A percentile compares a stretch with the other conserved stretches of the same genome.
These are phyloP conservation scores for Penicillium subrubescens DNA, from an alignment of 495 filamentous ascomycete species.

Conservation along the genomic window DNA sequence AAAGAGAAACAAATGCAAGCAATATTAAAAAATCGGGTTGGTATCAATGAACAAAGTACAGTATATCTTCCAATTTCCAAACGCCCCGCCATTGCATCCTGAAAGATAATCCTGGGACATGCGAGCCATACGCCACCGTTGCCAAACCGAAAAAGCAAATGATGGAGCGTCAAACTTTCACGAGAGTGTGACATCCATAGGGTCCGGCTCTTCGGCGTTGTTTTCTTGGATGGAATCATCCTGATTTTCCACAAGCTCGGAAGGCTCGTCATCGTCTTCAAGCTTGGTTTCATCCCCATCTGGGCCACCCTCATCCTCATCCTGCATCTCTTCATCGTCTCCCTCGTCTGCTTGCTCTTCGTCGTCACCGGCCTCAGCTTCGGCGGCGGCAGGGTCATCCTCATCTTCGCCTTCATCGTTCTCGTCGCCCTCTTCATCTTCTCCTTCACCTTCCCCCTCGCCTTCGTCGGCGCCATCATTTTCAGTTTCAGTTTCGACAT, in stretches of 20 bases:
- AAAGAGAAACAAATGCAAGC: not conserved
- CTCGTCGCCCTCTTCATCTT: constrained; percentile 30
- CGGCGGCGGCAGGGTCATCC: constrained; percentile 12
- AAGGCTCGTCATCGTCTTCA: constrained; percentile 17
- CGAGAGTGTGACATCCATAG: constrained; percentile 23
- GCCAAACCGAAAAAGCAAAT: not conserved
- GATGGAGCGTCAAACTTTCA: not conserved
- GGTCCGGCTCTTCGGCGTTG: constrained; percentile 16
- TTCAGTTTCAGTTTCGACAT: constrained; percentile 28
- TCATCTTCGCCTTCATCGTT: constrained; percentile 19
- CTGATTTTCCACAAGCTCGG: constrained; percentile 19
- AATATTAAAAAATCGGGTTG: not conserved
- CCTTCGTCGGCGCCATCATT: constrained; percentile 34
- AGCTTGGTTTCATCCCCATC: constrained; percentile 14
- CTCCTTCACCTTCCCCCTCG: constrained; percentile 55
- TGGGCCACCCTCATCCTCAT: constrained; percentile 23
- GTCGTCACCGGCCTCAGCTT: constrained; percentile 20
- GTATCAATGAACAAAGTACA: constrained; percentile 4
- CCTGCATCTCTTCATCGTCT: constrained; percentile 28
- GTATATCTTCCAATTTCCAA: not conserved
- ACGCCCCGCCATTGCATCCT: not conserved
- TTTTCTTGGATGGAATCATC: constrained; percentile 6
- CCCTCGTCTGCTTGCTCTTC: constrained; percentile 23
- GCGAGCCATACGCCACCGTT: not conserved
- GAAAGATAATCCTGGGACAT: not conserved